Percentiles rank a stretch among this genome's conserved stretches.
Evolutionary conservation across 2,329 filamentous ascomycete genomes (phyloP).

Genomic region (Basipetospora chlamydospora): DNA sequence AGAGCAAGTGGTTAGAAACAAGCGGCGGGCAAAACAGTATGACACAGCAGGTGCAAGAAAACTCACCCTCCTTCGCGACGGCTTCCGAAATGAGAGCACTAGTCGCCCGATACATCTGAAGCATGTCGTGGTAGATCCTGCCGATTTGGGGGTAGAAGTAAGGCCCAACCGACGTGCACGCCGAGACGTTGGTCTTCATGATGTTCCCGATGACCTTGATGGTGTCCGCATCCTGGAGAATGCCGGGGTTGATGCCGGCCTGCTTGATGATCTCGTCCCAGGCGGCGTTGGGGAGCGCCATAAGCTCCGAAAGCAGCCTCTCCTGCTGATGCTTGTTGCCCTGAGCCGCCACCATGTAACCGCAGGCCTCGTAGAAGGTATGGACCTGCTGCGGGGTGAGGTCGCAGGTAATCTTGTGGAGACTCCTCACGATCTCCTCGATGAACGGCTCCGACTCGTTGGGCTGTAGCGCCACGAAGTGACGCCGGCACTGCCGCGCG

Average conservation of each 20-base stretch:
- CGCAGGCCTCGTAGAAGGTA: constrained; percentile 97
- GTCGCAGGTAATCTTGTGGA: constrained; percentile 91
- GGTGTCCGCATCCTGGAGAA: constrained; percentile 81
- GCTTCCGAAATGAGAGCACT: constrained; percentile 91
- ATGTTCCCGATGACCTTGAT: constrained; percentile 99
- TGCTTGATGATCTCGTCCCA: constrained; percentile 92
- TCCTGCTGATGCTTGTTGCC: constrained; percentile 92
- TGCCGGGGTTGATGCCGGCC: constrained; percentile 71
- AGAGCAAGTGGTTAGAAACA: too few species aligned
- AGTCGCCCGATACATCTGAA: constrained; percentile 98
- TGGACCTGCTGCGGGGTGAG: constrained; percentile 94
- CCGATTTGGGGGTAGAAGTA: constrained; percentile 99
- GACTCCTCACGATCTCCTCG: constrained; percentile 91
- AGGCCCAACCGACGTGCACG: constrained; percentile 85
- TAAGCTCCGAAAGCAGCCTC: constrained; percentile 76
- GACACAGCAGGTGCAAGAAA: too few species aligned
- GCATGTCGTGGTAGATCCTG: constrained; percentile 94
- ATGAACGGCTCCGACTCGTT: constrained; percentile 95
- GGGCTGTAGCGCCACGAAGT: constrained; percentile 91
- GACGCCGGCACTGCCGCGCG: constrained; percentile 90
- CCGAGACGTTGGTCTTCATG: constrained; percentile 99
- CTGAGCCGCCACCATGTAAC: constrained; percentile 97
- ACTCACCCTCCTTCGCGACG: constrained; percentile 36
- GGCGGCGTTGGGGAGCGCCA: constrained; percentile 83
- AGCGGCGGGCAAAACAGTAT: too few species aligned